Evolutionary conservation across 2,329 filamentous ascomycete species (phyloP).

Genomic region (Cryphonectria parasitica): DNA sequence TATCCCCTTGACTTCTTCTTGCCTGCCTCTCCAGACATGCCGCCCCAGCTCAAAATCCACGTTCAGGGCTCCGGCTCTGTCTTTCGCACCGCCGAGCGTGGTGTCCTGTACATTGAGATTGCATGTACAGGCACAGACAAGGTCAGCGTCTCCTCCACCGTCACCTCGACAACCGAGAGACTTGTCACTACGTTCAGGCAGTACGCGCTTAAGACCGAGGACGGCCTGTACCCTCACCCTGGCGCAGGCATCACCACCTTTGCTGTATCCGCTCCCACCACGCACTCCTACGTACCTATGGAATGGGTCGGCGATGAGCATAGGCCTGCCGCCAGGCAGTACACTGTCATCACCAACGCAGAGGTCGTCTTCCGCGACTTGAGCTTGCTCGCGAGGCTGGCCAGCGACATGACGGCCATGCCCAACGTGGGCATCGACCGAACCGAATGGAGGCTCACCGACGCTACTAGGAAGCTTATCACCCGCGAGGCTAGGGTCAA

Average conservation of each 20-base stretch:
- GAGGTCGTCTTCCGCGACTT: constrained; percentile 32
- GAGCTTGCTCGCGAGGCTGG: constrained; percentile 26
- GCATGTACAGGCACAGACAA: constrained; percentile 20
- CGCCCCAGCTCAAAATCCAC: constrained; percentile 30
- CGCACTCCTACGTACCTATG: constrained; percentile 11
- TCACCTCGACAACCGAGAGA: constrained; percentile 20
- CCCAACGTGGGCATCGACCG: constrained; percentile 28
- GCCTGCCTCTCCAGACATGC: constrained; percentile 12
- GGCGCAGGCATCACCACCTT: constrained; percentile 32
- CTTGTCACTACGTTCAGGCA: constrained; percentile 28
- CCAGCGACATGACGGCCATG: constrained; percentile 30
- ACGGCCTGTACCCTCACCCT: constrained; percentile 28
- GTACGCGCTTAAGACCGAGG: constrained; percentile 29
- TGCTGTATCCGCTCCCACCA: constrained; percentile 28
- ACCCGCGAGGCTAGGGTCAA: constrained; percentile 31
- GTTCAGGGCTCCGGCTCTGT: constrained; percentile 30
- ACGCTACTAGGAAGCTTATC: constrained; percentile 25
- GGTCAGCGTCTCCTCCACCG: constrained; percentile 21
- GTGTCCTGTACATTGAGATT: constrained; percentile 29
- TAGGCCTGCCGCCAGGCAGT: constrained; percentile 13
- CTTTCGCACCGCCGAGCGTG: constrained; percentile 31
- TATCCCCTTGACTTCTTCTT: neutral
- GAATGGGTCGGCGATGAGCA: neutral
- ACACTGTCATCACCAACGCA: constrained; percentile 23
- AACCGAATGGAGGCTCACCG: constrained; percentile 32